Base-by-base conservation (phyloP, 495 filamentous ascomycete species). In the Penicillium coprophilum region DNA sequence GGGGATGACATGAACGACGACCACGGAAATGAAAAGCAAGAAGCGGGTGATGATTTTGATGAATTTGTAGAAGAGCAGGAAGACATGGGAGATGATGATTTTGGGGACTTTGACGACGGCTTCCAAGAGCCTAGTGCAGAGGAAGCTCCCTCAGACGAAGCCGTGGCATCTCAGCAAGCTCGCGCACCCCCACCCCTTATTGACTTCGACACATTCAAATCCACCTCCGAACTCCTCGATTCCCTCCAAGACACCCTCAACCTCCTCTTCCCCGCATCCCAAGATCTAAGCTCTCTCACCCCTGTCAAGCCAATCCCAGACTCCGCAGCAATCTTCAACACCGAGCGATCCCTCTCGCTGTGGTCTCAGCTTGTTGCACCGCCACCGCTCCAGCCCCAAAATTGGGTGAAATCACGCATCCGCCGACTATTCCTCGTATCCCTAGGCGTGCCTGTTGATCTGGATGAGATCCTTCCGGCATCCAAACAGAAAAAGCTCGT, bases 401-500 rank as follows among this genome's bases (percentile, higher is more conserved):
- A 99, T 72, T 99, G 94, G 94, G 91, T 96, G 57, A 91, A 95
- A 54, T 96, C 90, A 46, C 91, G 93, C 49, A 97, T 97, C 65
- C 89, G 94, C 50, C 89, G 94, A 10, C 83, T 97, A 38, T 99
- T 99, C 72, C 84, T 99, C 32, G 94, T 99, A 38, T 96, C 90
- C 11, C 82, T 99, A 4, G 94, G 94, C 15, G 94, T 99, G 1
- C 94, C 94, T 6, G 87, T 99, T 46, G 94, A 99, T 62, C 80
- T 99, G 3, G 94, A 99, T 71, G 94, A 97, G 75, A 97, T 97
- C 57, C 82, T 97, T 19, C 94, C 94, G 2, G 90, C 92, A 2
- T 93, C 90, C 34, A 97, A 96, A 72, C 95, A 97, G 68, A 97
- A 97, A 80, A 96, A 97, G 64, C 86, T 99, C 23, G 81, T 99